Conservation (phyloP, 257 asterid species). For the Leptodermis oblonga region DNA sequence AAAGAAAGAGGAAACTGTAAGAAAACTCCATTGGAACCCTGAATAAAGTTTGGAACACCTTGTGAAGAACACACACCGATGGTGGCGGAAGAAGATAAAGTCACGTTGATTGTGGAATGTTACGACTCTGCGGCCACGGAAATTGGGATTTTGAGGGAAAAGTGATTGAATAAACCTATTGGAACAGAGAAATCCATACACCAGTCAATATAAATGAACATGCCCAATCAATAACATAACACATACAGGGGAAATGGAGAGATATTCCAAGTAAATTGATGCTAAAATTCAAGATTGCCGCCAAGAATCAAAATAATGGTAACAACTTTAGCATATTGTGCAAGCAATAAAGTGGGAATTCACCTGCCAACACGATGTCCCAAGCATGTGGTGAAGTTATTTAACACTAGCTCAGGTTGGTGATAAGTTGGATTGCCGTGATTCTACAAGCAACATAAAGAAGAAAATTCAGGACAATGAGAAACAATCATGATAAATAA, state of each 20-base stretch:
- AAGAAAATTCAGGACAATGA: neutral
- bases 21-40: slow-evolving; percentile 7
- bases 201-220: neutral
- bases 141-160: slow-evolving; percentile 88
- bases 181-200: neutral
- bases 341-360: neutral
- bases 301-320: neutral
- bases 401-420: slow-evolving; percentile 78
- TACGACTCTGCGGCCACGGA: slow-evolving; percentile 87
- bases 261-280: too few relatives aligned
- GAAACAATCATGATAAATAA: neutral
- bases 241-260: neutral
- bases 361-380: slow-evolving; percentile 97
- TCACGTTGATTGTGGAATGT: slow-evolving; percentile 98
- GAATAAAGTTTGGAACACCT: neutral
- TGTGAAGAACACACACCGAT: slow-evolving; percentile 46
- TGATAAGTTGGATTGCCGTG: slow-evolving; percentile 97
- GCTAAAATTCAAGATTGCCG: too few relatives aligned
- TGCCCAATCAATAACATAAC: neutral
- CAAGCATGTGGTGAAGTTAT: slow-evolving; percentile 87
- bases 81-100: slow-evolving; percentile 90
- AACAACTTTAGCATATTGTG: neutral
- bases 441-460: slow-evolving; percentile 44
- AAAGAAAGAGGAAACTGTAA: slow-evolving; percentile 6
- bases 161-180: slow-evolving; percentile 74